Evolutionary conservation across 352 stramenopile species (phyloP).

Genomic region (Phytophthora fragariaefolia): DNA sequence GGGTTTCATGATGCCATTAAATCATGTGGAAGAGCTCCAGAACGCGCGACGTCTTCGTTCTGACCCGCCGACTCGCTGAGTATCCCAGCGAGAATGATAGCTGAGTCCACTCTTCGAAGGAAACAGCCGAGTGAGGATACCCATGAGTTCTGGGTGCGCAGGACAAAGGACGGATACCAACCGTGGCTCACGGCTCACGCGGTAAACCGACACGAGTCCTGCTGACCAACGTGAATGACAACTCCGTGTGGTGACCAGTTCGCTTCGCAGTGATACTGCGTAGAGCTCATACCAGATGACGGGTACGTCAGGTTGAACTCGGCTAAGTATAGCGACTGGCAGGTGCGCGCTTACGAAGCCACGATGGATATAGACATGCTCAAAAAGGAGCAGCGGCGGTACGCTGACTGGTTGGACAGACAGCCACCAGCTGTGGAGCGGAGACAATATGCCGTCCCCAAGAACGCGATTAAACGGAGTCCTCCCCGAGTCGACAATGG

Average conservation of each 20-base stretch:
- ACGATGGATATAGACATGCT: not conserved
- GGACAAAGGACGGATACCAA: conserved; percentile 24
- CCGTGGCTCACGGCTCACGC: conserved; percentile 59
- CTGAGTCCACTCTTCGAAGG: conserved; percentile 37
- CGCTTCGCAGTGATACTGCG: conserved; percentile 66
- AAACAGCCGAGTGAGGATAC: not conserved
- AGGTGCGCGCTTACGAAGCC: not conserved
- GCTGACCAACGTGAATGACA: conserved; percentile 59
- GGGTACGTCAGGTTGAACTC: not conserved
- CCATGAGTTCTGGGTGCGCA: not conserved
- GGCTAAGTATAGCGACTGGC: not conserved
- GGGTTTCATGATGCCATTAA: too few relatives aligned
- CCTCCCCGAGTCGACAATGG: not conserved
- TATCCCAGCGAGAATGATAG: conserved; percentile 17
- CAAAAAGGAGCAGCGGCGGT: not conserved
- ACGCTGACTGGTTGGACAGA: not conserved
- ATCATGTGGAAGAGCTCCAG: too few relatives aligned
- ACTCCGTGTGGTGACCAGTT: conserved; percentile 95
- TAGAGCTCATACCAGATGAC: not conserved
- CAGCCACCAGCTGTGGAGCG: not conserved
- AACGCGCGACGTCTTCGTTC: too few relatives aligned
- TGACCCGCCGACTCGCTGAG: not conserved
- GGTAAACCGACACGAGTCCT: conserved; percentile 64
- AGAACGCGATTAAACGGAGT: not conserved
- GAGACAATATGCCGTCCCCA: not conserved